A percentile compares a stretch with the other conserved stretches of the same genome.
phyloP scores from a whole-genome alignment of 371 early-diverging fungal species.

The Phascolomyces articulosus region DNA sequence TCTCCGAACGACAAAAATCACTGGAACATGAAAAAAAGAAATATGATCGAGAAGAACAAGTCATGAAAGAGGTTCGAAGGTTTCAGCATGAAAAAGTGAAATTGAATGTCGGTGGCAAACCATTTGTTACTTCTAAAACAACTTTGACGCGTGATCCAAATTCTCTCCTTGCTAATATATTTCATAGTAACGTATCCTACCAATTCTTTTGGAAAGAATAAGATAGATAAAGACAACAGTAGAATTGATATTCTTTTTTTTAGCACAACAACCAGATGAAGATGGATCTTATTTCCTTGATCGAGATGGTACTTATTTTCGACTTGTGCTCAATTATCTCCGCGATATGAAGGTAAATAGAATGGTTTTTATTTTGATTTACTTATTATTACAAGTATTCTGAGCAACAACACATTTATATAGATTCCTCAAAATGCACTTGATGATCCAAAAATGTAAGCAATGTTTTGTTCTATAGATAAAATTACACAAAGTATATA shows the following conservation, averaged over 20 bases:
- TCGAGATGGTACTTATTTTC: constrained; percentile 46
- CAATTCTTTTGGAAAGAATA: too few relatives aligned
- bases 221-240: too few relatives aligned
- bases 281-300: constrained; percentile 51
- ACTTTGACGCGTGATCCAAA: constrained; percentile 43
- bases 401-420: too few relatives aligned
- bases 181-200: constrained; percentile 14
- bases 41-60: constrained; percentile 28
- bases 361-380: not conserved
- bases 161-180: constrained; percentile 40
- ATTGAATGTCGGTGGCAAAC: constrained; percentile 45
- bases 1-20: constrained; percentile 19
- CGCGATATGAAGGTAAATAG: constrained; percentile 37
- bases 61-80: constrained; percentile 30
- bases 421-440: constrained; percentile 39
- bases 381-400: not conserved
- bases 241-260: not conserved
- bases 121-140: constrained; percentile 40
- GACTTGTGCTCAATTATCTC: constrained; percentile 43
- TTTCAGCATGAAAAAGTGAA: constrained; percentile 44
- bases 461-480: not conserved
- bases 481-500: too few relatives aligned
- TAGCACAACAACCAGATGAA: constrained; percentile 28
- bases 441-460: constrained; percentile 41
- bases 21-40: constrained; percentile 25